Evolutionary conservation across 495 filamentous ascomycete genomes (phyloP).

Genomic region (Extremus antarcticus): DNA sequence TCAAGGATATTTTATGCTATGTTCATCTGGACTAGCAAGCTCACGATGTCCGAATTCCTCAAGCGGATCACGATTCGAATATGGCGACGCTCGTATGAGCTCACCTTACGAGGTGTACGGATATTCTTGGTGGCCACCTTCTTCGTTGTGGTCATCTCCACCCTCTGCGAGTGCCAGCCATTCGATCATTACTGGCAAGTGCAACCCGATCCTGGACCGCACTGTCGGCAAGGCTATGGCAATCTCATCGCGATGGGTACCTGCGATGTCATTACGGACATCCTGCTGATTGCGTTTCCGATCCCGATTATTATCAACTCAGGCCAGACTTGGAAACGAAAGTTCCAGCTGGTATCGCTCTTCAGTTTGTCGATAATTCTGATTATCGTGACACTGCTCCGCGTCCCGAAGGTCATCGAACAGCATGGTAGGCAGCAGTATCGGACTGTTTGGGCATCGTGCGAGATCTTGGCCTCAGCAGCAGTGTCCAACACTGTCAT

Average conservation of each 20-base stretch:
- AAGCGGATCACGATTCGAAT: conserved; percentile 59
- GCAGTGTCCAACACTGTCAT: conserved; percentile 33
- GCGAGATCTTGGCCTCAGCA: conserved; percentile 33
- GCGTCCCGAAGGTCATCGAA: conserved; percentile 29
- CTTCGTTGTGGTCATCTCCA: conserved; percentile 64
- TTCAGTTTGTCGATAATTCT: conserved; percentile 74
- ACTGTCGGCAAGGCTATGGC: conserved; percentile 71
- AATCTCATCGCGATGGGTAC: conserved; percentile 81
- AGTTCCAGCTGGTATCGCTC: conserved; percentile 48
- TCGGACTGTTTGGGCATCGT: conserved; percentile 31
- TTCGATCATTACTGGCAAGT: conserved; percentile 87
- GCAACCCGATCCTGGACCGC: conserved; percentile 70
- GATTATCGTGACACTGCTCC: conserved; percentile 40
- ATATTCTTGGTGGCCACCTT: conserved; percentile 68
- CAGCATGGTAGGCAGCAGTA: conserved; percentile 30
- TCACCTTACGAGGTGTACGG: conserved; percentile 56
- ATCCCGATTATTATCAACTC: conserved; percentile 73
- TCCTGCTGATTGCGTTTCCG: conserved; percentile 77
- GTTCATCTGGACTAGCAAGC: conserved; percentile 83
- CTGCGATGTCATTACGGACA: conserved; percentile 77
- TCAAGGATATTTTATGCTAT: conserved; percentile 58
- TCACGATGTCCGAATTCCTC: conserved; percentile 83
- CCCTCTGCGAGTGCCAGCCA: conserved; percentile 76
- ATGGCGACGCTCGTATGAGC: conserved; percentile 61
- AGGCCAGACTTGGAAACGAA: conserved; percentile 53